Conservation (phyloP, 2,329 filamentous ascomycete genomes). For the Bipolaris sorokiniana region DNA sequence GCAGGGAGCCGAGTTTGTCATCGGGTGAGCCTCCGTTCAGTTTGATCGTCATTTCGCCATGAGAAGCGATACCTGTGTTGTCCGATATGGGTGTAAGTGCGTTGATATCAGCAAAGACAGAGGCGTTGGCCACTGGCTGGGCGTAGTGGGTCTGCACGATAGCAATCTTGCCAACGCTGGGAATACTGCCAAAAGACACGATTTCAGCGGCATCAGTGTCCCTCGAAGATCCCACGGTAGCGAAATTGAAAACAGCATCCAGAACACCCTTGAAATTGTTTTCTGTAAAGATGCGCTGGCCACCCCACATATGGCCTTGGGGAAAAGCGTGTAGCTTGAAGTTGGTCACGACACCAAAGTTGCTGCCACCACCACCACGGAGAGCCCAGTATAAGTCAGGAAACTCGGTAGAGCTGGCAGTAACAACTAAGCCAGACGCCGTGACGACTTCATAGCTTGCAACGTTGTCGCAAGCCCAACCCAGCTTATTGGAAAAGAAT, state of each 20-base stretch:
- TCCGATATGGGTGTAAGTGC: constrained; percentile 31
- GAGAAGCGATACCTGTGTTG: constrained; percentile 27
- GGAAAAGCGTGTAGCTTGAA: constrained; percentile 27
- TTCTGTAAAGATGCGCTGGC: constrained; percentile 24
- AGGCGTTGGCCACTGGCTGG: constrained; percentile 25
- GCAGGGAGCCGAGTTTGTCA: constrained; percentile 20
- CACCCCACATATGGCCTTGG: constrained; percentile 16
- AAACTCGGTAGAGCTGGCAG: constrained; percentile 29
- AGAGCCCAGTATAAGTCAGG: constrained; percentile 49
- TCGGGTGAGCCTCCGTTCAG: constrained; percentile 28
- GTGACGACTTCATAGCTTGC: constrained; percentile 43
- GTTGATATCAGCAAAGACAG: constrained; percentile 33
- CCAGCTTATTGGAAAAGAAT: constrained; percentile 30
- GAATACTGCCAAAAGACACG: constrained; percentile 15
- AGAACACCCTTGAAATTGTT: constrained; percentile 15
- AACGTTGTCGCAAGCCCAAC: constrained; percentile 41
- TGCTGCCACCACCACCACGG: constrained; percentile 40
- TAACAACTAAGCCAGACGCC: constrained; percentile 46
- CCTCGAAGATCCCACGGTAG: constrained; percentile 18
- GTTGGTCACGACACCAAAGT: constrained; percentile 44
- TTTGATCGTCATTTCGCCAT: constrained; percentile 29
- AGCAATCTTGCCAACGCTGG: constrained; percentile 28
- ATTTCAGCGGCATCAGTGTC: constrained; percentile 38
- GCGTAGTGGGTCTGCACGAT: constrained; percentile 34
- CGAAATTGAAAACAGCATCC: constrained; percentile 16